Evolutionary conservation across 2,329 filamentous ascomycete species (phyloP).

Genomic region (Trichoderma sp.): DNA sequence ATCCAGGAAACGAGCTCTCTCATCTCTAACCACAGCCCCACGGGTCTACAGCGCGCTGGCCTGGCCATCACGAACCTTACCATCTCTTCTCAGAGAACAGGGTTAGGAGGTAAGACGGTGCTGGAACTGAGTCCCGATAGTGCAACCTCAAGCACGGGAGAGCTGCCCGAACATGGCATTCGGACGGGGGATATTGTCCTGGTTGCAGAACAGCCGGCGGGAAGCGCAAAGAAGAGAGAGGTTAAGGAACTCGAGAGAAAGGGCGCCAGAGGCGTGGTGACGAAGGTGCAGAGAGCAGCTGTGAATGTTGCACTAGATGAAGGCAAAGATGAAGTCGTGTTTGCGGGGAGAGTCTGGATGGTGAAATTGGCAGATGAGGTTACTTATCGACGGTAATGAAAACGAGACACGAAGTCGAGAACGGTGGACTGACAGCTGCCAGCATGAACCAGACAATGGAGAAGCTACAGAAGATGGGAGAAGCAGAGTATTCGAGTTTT

Average conservation of each 20-base stretch:
- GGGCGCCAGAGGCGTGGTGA: slow-evolving; percentile 70
- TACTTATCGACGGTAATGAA: slow-evolving; percentile 56
- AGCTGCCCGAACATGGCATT: slow-evolving; percentile 74
- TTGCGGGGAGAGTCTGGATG: slow-evolving; percentile 58
- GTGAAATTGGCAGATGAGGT: slow-evolving; percentile 70
- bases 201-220: slow-evolving; percentile 72
- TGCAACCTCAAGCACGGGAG: slow-evolving; percentile 57
- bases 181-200: slow-evolving; percentile 77
- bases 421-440: neutral
- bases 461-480: slow-evolving; percentile 57
- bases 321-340: slow-evolving; percentile 52
- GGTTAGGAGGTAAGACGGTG: slow-evolving; percentile 87
- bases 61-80: slow-evolving; percentile 76
- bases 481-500: slow-evolving; percentile 60
- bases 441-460: slow-evolving; percentile 67
- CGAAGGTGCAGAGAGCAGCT: slow-evolving; percentile 57
- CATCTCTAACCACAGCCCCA: slow-evolving; percentile 67
- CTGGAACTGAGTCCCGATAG: slow-evolving; percentile 75
- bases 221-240: slow-evolving; percentile 71
- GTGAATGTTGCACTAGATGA: slow-evolving; percentile 71
- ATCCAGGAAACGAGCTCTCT: slow-evolving; percentile 68
- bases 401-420: neutral
- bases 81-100: slow-evolving; percentile 76
- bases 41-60: slow-evolving; percentile 72
- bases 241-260: slow-evolving; percentile 69